Percentiles rank a stretch among this genome's conserved stretches.
phyloP scores from a whole-genome alignment of 140 eudicot species.

The Cichorium intybus region DNA sequence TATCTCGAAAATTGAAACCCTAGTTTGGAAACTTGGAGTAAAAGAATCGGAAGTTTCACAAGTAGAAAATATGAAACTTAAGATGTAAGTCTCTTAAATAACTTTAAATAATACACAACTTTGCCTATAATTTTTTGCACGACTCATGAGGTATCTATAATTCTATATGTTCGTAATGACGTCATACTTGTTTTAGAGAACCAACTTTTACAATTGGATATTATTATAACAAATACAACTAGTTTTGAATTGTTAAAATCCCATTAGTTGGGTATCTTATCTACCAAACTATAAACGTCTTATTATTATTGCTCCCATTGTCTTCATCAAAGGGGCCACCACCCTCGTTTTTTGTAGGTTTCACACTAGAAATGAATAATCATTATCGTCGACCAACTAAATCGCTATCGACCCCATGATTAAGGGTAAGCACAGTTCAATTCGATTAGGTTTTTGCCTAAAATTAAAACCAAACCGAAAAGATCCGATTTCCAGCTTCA shows the following conservation, averaged over 20 bases:
- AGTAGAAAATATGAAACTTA: too few species aligned
- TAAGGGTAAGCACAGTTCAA: neutral
- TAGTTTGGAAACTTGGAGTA: too few species aligned
- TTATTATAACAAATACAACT: neutral
- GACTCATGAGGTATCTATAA: too few species aligned
- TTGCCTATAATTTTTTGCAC: too few species aligned
- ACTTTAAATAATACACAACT: too few species aligned
- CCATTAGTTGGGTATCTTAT: constrained; percentile 11
- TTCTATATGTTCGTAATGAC: too few species aligned
- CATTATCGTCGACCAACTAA: constrained; percentile 2
- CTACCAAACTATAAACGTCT: constrained; percentile 17
- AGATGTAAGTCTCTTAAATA: too few species aligned
- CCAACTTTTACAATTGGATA: too few species aligned
- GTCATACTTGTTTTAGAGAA: too few species aligned
- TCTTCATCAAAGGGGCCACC: constrained; percentile 2
- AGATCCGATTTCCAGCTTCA: neutral
- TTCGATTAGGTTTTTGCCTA: neutral
- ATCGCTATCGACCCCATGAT: neutral
- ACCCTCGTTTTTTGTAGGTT: constrained; percentile 6
- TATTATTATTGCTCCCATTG: neutral
- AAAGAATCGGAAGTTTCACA: too few species aligned
- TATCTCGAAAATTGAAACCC: too few species aligned
- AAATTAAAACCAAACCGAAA: too few species aligned
- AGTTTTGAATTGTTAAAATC: neutral
- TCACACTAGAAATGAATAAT: constrained; percentile 7